Base-by-base conservation (phyloP, 331 rosid genomes). In the Pyrus hybrid region DNA sequence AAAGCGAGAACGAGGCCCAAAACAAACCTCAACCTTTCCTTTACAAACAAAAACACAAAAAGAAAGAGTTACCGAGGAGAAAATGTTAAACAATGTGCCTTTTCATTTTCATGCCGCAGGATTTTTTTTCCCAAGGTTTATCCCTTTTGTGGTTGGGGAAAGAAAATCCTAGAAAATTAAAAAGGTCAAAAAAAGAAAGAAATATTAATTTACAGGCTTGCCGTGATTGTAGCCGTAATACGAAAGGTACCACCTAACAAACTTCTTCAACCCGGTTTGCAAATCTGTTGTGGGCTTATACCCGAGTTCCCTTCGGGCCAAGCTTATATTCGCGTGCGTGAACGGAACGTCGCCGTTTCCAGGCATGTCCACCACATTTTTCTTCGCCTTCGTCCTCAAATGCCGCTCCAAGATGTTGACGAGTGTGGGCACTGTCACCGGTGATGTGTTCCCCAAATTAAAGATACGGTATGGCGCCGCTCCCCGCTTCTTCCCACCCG, bases 321-420 rank as follows among this genome's bases (percentile, higher is more conserved):
- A 71, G 54, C 86, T 87, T 1, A 87, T 86, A 37, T 91, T 91
- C 7, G 97, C 97, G 63, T 91, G 97, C 0, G 97, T 91, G 57
- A 76, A 91, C 26, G 95, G 97, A 67, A 91, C 97, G 83, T 91
- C 95, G 6, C 97, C 93, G 85, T 91, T 91, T 79, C 95, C 97
- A 1, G 93, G 95, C 97, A 91, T 91, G 1, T 91, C 97, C 65
- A 91, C 85, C 0, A 87, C 4, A 49, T 85, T 86, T 84, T 86
- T 86, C 93, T 86, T 91, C 2, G 97, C 95, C 78, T 87, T 91
- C 30, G 65, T 85, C 90, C 89, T 89, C 96, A 93, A 87, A 62
- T 88, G 90, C 18, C 85, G 49, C 78, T 93, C 98, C 30, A 93
- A 58, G 5, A 93, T 93, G n/a, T 85, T 83, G 30, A 93, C 98